Percentiles rank a stretch among this genome's conserved stretches.
Conservation (phyloP, 2,329 filamentous ascomycete genomes). For the Fusarium torreyae region DNA sequence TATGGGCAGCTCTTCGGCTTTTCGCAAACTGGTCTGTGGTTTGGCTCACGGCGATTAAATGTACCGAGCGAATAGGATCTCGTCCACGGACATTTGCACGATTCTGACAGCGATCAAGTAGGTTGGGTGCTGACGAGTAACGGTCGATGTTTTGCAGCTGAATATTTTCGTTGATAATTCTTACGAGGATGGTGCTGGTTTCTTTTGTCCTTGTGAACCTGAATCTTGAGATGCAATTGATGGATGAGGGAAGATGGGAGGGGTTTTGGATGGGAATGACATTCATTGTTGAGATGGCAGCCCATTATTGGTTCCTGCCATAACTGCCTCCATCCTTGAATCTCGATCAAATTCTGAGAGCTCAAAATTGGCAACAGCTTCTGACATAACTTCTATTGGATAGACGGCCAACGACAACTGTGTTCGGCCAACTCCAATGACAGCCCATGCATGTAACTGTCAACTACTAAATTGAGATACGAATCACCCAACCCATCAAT, state of each 20-base stretch:
- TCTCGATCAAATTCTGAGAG: constrained; percentile 18
- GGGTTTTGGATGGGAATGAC: constrained; percentile 1
- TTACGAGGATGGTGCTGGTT: constrained; percentile 35
- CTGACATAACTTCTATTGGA: constrained; percentile 13
- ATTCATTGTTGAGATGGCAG: constrained; percentile 18
- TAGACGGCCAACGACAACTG: constrained; percentile 13
- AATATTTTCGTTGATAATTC: constrained; percentile 12
- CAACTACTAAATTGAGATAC: constrained; percentile 28
- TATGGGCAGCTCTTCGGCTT: constrained; percentile 36
- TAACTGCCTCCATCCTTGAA: constrained; percentile 29
- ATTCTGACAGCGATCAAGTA: constrained; percentile 38
- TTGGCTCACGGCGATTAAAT: constrained; percentile 42
- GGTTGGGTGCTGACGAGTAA: constrained; percentile 44
- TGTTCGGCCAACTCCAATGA: constrained; percentile 16
- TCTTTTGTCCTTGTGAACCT: constrained; percentile 16
- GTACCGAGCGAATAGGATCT: constrained; percentile 48
- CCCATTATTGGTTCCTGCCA: constrained; percentile 27
- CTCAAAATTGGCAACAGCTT: constrained; percentile 14
- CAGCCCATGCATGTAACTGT: not conserved
- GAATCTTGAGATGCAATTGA: constrained; percentile 4
- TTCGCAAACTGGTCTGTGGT: constrained; percentile 29
- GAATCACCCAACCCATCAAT: constrained; percentile 5
- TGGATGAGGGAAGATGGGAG: constrained; percentile 18
- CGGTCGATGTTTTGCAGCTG: constrained; percentile 22
- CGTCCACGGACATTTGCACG: constrained; percentile 28